phyloP scores from a whole-genome alignment of 1,284 basidiomycete species.

The Leccinum colubrinum region DNA sequence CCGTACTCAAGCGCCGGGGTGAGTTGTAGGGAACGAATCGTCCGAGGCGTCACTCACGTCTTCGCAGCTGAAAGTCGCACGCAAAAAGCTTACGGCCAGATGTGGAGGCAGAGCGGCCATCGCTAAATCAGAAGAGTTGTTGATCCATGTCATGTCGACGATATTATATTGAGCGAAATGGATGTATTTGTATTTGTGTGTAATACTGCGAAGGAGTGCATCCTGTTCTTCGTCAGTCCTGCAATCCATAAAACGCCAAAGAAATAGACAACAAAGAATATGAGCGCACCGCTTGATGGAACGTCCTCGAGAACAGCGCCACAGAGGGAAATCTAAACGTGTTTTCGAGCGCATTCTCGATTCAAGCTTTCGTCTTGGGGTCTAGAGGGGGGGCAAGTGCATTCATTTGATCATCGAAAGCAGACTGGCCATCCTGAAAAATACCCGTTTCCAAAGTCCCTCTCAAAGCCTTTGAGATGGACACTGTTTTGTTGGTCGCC shows the following conservation, averaged over 20 bases:
- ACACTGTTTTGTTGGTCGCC: conserved; percentile 10
- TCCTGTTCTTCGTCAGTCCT: conserved; percentile 84
- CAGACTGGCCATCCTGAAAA: conserved; percentile 62
- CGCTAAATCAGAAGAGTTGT: conserved; percentile 2
- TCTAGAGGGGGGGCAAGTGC: conserved; percentile 46
- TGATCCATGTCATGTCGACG: neutral
- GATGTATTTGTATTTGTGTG: neutral
- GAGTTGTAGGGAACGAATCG: conserved; percentile 1
- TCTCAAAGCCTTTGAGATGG: conserved; percentile 47
- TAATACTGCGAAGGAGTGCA: conserved; percentile 39
- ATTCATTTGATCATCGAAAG: neutral
- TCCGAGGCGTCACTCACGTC: conserved; percentile 1
- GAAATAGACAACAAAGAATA: neutral
- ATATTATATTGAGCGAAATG: neutral
- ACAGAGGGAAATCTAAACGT: conserved; percentile 93
- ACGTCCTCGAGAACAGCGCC: conserved; percentile 93
- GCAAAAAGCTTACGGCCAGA: conserved; percentile 11
- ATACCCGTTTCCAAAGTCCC: conserved; percentile 77
- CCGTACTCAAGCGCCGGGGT: conserved; percentile 23
- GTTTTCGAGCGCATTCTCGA: conserved; percentile 78
- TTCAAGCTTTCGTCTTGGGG: conserved; percentile 89
- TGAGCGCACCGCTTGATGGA: conserved; percentile 71
- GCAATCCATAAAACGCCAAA: conserved; percentile 4
- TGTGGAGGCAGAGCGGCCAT: neutral
- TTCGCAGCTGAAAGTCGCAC: conserved; percentile 15